Base-by-base conservation (phyloP, 106 monocot species). In the Apostasia ramifera region DNA sequence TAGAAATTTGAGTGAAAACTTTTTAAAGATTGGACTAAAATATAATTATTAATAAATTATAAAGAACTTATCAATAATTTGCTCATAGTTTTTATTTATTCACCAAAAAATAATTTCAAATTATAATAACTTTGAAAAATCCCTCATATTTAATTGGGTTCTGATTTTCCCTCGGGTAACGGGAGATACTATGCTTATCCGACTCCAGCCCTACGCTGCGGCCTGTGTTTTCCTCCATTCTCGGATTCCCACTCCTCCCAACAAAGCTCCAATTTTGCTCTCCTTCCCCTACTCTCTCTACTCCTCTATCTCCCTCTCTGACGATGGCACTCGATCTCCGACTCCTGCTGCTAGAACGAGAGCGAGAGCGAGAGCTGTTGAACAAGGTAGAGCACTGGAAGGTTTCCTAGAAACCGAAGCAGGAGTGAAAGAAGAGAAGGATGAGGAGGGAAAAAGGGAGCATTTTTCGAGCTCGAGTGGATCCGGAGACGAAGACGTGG, bases 391-490 rank as follows among this genome's bases (percentile, higher is more conserved):
- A 47, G 15, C 66, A 45, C 10, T 66, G 5, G 7, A 49, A 6
- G 44, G 26, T 7, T 6, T 49, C 51, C 12, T 8, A 5, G 38
- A 66, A 38, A 51, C 38, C 47, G 66, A 66, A 51, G 50, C 14
- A 9, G 50, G 39, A 12, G 66, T 2, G 15, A 43, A 66, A 50
- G 47, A 48, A 7, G 66, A 26, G 26, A 39, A 66, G 4, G 70
- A 73, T 2, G 76, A 40, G n/a, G 72, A 57, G 59, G 55, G 50
- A 60, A 57, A 38, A 8, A 55, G n/a, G 9, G 61, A 43, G 5
- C 69, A 59, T 55, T 53, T 76, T 41, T 57, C 83, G 57, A 52
- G 26, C 45, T 57, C 59, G 8, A 41, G 73, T 41, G 39, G 8
- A 5, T 42, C 13, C 1, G 43, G 13, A 0, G n/a, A 45, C 26